These are phyloP conservation scores for Fusarium brevicatenulatum DNA, from an alignment of 2,329 filamentous ascomycete species.

Conservation along the genomic window DNA sequence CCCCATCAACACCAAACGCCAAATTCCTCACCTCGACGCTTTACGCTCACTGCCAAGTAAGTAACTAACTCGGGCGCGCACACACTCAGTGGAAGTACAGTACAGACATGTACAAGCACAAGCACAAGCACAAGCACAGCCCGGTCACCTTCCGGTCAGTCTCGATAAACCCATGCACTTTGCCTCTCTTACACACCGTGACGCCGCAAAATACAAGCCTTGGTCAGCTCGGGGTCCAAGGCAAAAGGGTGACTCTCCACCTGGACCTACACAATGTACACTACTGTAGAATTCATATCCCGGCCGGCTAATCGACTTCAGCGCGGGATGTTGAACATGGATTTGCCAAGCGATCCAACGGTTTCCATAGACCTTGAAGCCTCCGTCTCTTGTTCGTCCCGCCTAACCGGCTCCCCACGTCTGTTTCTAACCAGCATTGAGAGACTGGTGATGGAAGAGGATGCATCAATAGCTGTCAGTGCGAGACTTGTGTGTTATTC, in stretches of 20 bases:
- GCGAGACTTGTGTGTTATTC: neutral
- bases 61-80: slow-evolving; percentile 6
- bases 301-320: slow-evolving; percentile 15
- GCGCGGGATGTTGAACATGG: slow-evolving; percentile 26
- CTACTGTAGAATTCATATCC: slow-evolving; percentile 1
- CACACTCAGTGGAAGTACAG: neutral
- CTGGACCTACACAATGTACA: neutral
- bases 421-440: neutral
- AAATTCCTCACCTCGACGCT: slow-evolving; percentile 10
- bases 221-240: slow-evolving; percentile 11
- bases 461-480: slow-evolving; percentile 6
- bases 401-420: slow-evolving; percentile 26
- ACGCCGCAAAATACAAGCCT: neutral
- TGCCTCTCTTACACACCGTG: slow-evolving; percentile 18
- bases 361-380: neutral
- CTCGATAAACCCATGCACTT: slow-evolving; percentile 21
- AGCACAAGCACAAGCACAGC: neutral
- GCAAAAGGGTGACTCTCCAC: slow-evolving; percentile 11
- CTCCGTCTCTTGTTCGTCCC: slow-evolving; percentile 21
- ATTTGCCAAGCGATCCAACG: slow-evolving; percentile 10
- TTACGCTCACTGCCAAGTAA: slow-evolving; percentile 1
- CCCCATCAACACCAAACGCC: slow-evolving; percentile 20
- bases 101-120: neutral
- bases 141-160: slow-evolving; percentile 16
- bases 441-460: slow-evolving; percentile 8